Evolutionary conservation across 192 early-diverging fungal genomes (phyloP).

Genomic region (Obelidium mucronatum): DNA sequence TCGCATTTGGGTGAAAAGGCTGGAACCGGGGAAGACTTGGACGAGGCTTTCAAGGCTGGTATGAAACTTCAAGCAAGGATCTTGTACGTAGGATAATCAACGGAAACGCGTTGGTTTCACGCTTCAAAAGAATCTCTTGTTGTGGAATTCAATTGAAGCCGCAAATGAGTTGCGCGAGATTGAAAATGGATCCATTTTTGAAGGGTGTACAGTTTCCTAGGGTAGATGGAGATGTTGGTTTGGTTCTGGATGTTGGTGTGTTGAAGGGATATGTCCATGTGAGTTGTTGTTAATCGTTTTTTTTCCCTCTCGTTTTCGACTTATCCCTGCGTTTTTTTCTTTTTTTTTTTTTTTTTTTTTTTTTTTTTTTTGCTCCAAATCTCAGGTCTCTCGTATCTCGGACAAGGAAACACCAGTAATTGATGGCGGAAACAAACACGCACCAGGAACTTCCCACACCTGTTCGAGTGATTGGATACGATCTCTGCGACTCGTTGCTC

Average conservation of each 20-base stretch:
- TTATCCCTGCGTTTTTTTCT: neutral
- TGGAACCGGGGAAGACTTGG: constrained; percentile 49
- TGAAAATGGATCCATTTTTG: constrained; percentile 57
- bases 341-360: no score
- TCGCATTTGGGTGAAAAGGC: constrained; percentile 52
- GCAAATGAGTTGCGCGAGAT: neutral
- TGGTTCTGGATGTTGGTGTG: constrained; percentile 64
- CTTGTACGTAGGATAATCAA: constrained; percentile 65
- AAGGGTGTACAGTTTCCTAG: constrained; percentile 68
- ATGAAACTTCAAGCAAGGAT: constrained; percentile 74
- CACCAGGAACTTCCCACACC: constrained; percentile 75
- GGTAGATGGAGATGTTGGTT: constrained; percentile 66
- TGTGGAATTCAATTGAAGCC: neutral
- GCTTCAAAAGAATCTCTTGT: constrained; percentile 22
- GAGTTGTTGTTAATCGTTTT: constrained; percentile 27
- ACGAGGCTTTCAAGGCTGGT: constrained; percentile 65
- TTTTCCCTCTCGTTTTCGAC: neutral
- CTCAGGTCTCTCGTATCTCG: constrained; percentile 68
- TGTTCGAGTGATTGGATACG: constrained; percentile 81
- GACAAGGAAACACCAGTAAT: constrained; percentile 69
- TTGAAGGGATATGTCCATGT: constrained; percentile 66
- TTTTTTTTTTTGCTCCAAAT: no score
- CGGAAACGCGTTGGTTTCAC: constrained; percentile 51
- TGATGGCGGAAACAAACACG: constrained; percentile 54
- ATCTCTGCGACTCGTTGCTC: constrained; percentile 77